phyloP scores from a whole-genome alignment of 257 asterid genomes.

The Marsdenia floribunda region DNA sequence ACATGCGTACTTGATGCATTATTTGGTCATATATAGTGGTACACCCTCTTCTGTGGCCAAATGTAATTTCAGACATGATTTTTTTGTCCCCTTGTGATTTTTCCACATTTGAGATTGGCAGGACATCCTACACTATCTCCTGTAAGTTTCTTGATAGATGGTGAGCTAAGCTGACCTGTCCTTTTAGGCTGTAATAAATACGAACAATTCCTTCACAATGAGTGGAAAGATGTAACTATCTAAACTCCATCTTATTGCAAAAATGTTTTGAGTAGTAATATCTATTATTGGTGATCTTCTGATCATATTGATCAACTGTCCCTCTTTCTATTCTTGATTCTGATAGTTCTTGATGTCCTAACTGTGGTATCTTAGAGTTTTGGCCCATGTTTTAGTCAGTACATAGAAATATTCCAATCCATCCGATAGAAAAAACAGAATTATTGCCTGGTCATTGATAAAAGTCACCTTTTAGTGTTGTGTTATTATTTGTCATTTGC shows the following conservation, averaged over 20 bases:
- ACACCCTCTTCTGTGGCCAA: neutral
- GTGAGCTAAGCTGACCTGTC: neutral
- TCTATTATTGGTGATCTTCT: neutral
- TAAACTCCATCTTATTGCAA: neutral
- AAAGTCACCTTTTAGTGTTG: neutral
- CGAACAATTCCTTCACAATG: neutral
- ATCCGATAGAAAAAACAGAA: neutral
- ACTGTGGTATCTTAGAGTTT: neutral
- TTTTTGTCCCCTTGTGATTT: neutral
- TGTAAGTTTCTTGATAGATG: neutral
- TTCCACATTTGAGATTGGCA: neutral
- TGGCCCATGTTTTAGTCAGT: neutral
- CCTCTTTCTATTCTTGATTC: neutral
- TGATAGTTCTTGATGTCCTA: neutral
- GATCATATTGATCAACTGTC: neutral
- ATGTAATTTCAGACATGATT: neutral
- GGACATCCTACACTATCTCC: conserved; percentile 2
- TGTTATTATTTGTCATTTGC: neutral
- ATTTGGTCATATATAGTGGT: neutral
- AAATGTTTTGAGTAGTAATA: neutral
- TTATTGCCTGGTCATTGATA: neutral
- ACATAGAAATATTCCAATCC: neutral
- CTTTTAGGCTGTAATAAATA: neutral
- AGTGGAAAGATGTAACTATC: neutral
- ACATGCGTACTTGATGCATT: neutral